These are phyloP conservation scores for Adansonia grandidieri DNA, from an alignment of 441 rosid species.

Conservation along the genomic window DNA sequence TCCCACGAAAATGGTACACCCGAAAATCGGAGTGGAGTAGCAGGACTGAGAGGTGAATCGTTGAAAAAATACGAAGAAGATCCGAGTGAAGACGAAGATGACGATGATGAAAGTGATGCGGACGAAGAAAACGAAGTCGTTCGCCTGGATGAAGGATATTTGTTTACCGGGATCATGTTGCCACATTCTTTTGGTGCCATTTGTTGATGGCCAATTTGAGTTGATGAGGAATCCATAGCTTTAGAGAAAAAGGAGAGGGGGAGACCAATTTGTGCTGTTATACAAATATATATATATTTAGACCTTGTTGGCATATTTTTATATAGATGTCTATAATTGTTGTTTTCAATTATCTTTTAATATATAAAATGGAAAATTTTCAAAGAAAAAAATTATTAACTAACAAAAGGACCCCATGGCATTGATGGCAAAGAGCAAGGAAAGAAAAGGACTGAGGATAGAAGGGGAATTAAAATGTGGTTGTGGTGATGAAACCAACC, in stretches of 20 bases:
- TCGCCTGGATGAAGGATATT: slow-evolving; percentile 27
- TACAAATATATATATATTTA: no score
- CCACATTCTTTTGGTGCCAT: slow-evolving; percentile 30
- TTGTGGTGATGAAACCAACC: not conserved
- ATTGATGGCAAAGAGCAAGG: slow-evolving; percentile 27
- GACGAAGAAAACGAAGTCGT: slow-evolving; percentile 53
- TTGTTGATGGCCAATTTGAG: slow-evolving; percentile 21
- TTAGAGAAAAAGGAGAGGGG: slow-evolving; percentile 12
- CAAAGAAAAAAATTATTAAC: slow-evolving; percentile 7
- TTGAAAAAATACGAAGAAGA: slow-evolving; percentile 33
- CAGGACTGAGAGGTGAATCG: slow-evolving; percentile 38
- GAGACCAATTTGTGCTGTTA: not conserved
- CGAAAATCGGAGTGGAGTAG: slow-evolving; percentile 54
- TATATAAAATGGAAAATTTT: not conserved
- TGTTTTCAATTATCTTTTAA: no score
- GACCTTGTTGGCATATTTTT: no score
- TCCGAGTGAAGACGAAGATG: slow-evolving; percentile 40
- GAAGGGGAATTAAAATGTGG: slow-evolving; percentile 10
- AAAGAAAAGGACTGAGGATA: slow-evolving; percentile 20
- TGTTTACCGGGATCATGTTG: slow-evolving; percentile 28
- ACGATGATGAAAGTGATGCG: slow-evolving; percentile 44
- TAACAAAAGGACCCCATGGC: slow-evolving; percentile 30
- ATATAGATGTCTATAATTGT: no score
- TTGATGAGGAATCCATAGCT: slow-evolving; percentile 34
- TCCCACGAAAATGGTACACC: slow-evolving; percentile 97